Conservation (phyloP, 208 protist genomes). For the Acanthamoeba divionensis region DNA sequence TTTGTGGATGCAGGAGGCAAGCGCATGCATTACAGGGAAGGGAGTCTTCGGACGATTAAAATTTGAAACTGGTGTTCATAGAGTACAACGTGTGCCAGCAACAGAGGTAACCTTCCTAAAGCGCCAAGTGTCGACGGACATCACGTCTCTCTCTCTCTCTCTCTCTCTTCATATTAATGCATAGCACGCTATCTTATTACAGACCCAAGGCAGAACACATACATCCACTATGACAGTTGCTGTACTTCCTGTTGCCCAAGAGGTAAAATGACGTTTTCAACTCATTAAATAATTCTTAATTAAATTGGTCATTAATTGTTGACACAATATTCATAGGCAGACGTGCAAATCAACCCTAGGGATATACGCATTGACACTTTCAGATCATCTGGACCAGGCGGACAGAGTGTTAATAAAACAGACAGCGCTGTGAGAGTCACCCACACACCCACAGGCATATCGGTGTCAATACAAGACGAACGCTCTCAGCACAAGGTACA, state of each 20-base stretch:
- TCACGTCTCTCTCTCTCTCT: too few species aligned
- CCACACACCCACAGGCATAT: slow-evolving; percentile 79
- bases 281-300: too few species aligned
- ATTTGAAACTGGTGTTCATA: slow-evolving; percentile 80
- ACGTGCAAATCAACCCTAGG: slow-evolving; percentile 66
- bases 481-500: slow-evolving; percentile 75
- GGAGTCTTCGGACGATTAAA: slow-evolving; percentile 77
- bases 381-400: slow-evolving; percentile 75
- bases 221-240: slow-evolving; percentile 80
- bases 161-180: too few species aligned
- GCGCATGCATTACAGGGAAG: slow-evolving; percentile 59
- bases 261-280: slow-evolving; percentile 27
- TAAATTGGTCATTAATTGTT: too few species aligned
- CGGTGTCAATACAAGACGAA: slow-evolving; percentile 79
- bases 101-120: too few species aligned
- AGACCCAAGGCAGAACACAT: slow-evolving; percentile 77
- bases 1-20: slow-evolving; percentile 56
- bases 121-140: too few species aligned
- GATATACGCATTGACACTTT: slow-evolving; percentile 77
- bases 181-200: too few species aligned
- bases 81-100: slow-evolving; percentile 81
- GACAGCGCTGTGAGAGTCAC: slow-evolving; percentile 82
- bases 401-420: slow-evolving; percentile 85
- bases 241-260: slow-evolving; percentile 75
- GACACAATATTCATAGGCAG: slow-evolving; percentile 47